Base-by-base conservation (phyloP, 768 basidiomycete species). In the Leccinum subtestaceum region DNA sequence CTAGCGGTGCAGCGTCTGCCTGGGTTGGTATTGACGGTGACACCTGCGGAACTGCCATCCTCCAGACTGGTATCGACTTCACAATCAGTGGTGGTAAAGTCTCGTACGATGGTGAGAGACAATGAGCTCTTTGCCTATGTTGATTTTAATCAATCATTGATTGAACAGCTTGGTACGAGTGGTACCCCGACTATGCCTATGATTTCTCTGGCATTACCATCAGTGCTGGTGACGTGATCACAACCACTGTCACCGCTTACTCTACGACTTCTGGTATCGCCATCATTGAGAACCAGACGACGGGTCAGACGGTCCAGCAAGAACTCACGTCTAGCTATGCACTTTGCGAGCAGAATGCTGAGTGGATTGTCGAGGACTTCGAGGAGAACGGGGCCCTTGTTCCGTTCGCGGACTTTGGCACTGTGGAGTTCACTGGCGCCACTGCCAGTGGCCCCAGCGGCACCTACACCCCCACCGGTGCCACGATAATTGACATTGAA, bases 351-450 rank as follows among this genome's bases (percentile, higher is more conserved):
- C 7, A 57, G 51, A 59, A 59, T 15, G 68, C 63, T 11, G 68
- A 69, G 56, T 69, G 68, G 68, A 68, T 65, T 46, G 61, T 70
- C 5, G 66, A 68, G 12, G 68, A 70, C 59, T 58, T 60, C 36
- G 21, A 60, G n/a, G 10, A 17, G 21, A 48, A 54, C 3, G 68
- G 63, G 38, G 38, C 57, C 1, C 48, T 70, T 4, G 61, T 53
- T 45, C 43, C 43, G 43, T 45, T 45, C 43, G 43, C 43, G 21
- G 12, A 70, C 60, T 69, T 68, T 45, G 63, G 68, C 38, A 68
- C 57, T 4, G 61, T 69, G 21, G 49, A 47, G 3, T 70, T 67
- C 63, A 21, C 3, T 10, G 6, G 11, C 7, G 60, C 62, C 10
- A 56, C 38, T 36, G 67, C 64, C 19, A 47, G 52, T 25, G 63